Percentiles rank a stretch among this genome's conserved stretches.
These are phyloP conservation scores for Fusarium chuoi DNA, from an alignment of 2,329 filamentous ascomycete genomes.

Conservation along the genomic window DNA sequence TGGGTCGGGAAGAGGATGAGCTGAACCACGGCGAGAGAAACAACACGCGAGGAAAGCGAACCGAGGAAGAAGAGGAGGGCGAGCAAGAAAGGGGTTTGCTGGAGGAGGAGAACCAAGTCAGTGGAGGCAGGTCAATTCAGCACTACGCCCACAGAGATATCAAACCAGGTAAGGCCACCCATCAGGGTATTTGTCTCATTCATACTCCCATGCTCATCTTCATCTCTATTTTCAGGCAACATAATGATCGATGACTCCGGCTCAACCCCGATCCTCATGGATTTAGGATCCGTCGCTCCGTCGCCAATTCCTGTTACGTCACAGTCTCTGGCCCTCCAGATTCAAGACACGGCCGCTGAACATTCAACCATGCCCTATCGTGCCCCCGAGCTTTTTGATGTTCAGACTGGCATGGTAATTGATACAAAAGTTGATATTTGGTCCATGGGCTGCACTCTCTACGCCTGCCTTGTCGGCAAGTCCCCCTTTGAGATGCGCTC, in stretches of 20 bases:
- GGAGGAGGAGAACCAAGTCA: constrained; percentile 76
- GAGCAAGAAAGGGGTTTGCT: constrained; percentile 86
- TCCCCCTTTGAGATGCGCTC: constrained; percentile 95
- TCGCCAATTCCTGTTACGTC: constrained; percentile 91
- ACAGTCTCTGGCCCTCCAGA: constrained; percentile 87
- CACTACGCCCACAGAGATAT: constrained; percentile 97
- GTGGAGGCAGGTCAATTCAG: constrained; percentile 69
- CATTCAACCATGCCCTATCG: constrained; percentile 99
- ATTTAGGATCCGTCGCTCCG: constrained; percentile 89
- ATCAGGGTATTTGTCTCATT: background rate
- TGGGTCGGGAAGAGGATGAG: constrained; percentile 57
- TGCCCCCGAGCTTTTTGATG: constrained; percentile 96
- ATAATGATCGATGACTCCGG: constrained; percentile 98
- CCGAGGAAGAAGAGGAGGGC: constrained; percentile 75
- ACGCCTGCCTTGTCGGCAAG: constrained; percentile 95
- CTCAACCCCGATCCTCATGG: constrained; percentile 92
- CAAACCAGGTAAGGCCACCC: constrained; percentile 79
- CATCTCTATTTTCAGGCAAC: constrained; percentile 68
- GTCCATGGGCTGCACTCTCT: constrained; percentile 97
- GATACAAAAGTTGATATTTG: constrained; percentile 99
- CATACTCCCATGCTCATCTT: constrained; percentile 3
- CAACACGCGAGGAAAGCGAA: constrained; percentile 53
- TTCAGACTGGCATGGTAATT: constrained; percentile 89
- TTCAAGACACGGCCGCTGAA: constrained; percentile 94
- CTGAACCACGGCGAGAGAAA: constrained; percentile 48